Base-by-base conservation (phyloP, 129 eudicot genomes). In the Gnaphalium uliginosum region DNA sequence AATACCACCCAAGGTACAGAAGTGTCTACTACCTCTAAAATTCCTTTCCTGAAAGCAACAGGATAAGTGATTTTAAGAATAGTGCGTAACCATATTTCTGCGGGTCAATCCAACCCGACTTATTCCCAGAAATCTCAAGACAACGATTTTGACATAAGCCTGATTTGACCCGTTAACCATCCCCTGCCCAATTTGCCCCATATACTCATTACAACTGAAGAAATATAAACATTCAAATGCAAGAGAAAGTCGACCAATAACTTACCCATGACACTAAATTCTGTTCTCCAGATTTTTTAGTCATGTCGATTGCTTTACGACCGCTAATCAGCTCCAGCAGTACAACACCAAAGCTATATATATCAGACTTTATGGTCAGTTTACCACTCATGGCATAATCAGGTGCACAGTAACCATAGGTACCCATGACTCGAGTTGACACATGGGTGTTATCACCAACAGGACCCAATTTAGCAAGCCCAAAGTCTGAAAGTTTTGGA, bases 361-460 rank as follows among this genome's bases (percentile, higher is more conserved):
- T 93, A 66, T 93, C 98, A 17, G 98, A 93, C 69, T 93, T 93
- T 35, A 86, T 26, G n/a, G 96, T 88, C 59, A 93, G 82, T 81
- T 85, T 86, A 29, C 98, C 98, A 51, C 96, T 93, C 96, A 85
- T 81, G 37, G 96, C 96, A 70, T 93, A 93, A 30, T 93, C 98
- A 0, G 98, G 98, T 15, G 98, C 98, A 74, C 98, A 93, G 71
- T 93, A 93, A 14, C 98, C 98, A 33, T 93, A 93, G 19, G 98
- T 93, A 29, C 98, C 98, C 98, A 93, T 93, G 14, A 93, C 96
- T 69, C 98, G 84, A 13, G 98, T 93, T 11, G 98, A 93, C 61
- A 93, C 98, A 66, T 93, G 98, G 56, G 96, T 87, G 51, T 90
- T 88, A 77, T 93, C 98, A 56, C 96, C 98, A 53, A 89, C 95